Percentiles rank a stretch among this genome's conserved stretches.
Evolutionary conservation across 768 basidiomycete species (phyloP).

Genomic region (Fibroporia radiculosa): DNA sequence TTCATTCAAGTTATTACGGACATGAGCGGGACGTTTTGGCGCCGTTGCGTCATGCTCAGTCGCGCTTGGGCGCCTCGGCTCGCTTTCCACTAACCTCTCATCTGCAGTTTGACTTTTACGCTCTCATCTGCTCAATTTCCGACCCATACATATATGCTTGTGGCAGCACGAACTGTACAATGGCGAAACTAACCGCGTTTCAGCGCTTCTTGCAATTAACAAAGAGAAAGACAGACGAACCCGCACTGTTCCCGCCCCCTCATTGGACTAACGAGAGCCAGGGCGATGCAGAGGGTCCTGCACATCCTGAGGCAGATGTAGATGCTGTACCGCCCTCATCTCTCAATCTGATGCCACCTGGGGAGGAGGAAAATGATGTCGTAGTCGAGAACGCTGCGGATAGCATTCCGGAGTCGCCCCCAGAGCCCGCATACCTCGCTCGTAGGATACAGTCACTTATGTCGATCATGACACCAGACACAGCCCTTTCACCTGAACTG

Average conservation of each 20-base stretch:
- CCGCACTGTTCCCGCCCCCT: slow-evolving; percentile 9
- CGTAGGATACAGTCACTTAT: slow-evolving; percentile 47
- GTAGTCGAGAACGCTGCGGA: slow-evolving; percentile 1
- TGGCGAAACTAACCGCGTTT: slow-evolving; percentile 11
- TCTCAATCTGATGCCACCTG: background rate
- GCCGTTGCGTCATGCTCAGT: too few relatives aligned
- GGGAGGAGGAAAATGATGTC: background rate
- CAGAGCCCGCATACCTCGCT: slow-evolving; percentile 40
- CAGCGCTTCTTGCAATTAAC: slow-evolving; percentile 17
- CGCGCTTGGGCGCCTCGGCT: too few relatives aligned
- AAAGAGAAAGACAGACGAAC: slow-evolving; percentile 10
- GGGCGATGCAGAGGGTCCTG: background rate
- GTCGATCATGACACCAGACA: slow-evolving; percentile 31
- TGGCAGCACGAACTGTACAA: too few relatives aligned
- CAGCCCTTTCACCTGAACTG: slow-evolving; percentile 16
- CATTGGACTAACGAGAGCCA: slow-evolving; percentile 9
- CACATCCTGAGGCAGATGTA: background rate
- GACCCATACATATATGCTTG: too few relatives aligned
- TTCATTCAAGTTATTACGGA: too few relatives aligned
- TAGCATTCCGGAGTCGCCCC: slow-evolving; percentile 12
- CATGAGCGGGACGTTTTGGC: too few relatives aligned
- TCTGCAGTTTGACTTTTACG: too few relatives aligned
- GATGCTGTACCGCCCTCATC: background rate
- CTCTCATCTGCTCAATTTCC: too few relatives aligned
- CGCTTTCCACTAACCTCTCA: too few relatives aligned